A percentile compares a stretch with the other conserved stretches of the same genome.
These are phyloP conservation scores for Rhizopus microsporus DNA, from an alignment of 371 early-diverging fungal genomes.

Conservation along the genomic window DNA sequence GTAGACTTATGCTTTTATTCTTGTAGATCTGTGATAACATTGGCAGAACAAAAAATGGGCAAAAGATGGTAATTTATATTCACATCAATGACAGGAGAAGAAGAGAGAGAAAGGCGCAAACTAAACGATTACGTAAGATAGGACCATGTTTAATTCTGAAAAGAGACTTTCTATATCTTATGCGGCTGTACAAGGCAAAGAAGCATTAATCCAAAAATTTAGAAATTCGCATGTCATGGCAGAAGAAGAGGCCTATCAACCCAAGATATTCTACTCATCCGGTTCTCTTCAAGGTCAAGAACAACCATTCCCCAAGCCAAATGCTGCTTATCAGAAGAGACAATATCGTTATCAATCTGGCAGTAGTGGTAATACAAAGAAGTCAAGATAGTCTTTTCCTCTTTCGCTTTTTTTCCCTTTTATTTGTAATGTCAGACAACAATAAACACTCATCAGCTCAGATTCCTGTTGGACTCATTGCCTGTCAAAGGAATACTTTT, in stretches of 20 bases:
- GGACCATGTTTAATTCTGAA: slow-evolving; percentile 84
- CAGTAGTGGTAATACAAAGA: not conserved
- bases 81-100: not conserved
- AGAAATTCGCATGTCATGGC: slow-evolving; percentile 81
- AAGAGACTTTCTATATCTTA: slow-evolving; percentile 86
- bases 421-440: slow-evolving; percentile 1
- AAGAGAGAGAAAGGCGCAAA: not conserved
- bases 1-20: not conserved
- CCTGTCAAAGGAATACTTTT: slow-evolving; percentile 44
- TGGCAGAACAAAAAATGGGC: slow-evolving; percentile 79
- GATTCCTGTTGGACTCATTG: slow-evolving; percentile 41
- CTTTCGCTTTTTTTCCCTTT: not conserved
- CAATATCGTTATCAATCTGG: not conserved
- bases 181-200: slow-evolving; percentile 88
- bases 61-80: slow-evolving; percentile 62
- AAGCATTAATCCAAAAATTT: slow-evolving; percentile 82
- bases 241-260: slow-evolving; percentile 72
- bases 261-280: slow-evolving; percentile 70
- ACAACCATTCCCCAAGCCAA: slow-evolving; percentile 13
- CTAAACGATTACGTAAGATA: slow-evolving; percentile 14
- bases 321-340: not conserved
- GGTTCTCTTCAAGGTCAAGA: slow-evolving; percentile 67
- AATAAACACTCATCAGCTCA: slow-evolving; percentile 17
- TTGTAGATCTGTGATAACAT: slow-evolving; percentile 62
- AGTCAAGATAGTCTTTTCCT: not conserved